phyloP scores from a whole-genome alignment of 2,329 filamentous ascomycete genomes.

The Colletotrichum zoysiae region DNA sequence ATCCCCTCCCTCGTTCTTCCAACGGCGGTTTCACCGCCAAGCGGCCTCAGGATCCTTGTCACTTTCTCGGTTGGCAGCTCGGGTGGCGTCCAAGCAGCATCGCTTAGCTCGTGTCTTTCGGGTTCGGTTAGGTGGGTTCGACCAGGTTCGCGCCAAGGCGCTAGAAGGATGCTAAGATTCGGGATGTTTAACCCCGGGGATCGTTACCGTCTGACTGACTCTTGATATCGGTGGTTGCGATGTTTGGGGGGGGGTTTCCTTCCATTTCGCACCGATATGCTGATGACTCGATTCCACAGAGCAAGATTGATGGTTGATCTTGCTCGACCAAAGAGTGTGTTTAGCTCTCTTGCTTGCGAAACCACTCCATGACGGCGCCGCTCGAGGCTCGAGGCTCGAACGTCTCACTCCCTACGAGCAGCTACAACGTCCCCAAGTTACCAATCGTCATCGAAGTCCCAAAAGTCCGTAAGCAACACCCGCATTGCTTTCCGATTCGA shows the following conservation, averaged over 20 bases:
- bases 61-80: slow-evolving; percentile 26
- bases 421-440: background rate
- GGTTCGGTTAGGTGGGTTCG: background rate
- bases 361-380: background rate
- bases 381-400: background rate
- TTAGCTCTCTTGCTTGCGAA: background rate
- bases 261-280: background rate
- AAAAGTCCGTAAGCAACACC: slow-evolving; percentile 3
- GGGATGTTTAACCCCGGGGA: background rate
- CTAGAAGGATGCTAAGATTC: slow-evolving; percentile 34
- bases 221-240: background rate
- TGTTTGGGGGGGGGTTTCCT: background rate
- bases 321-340: background rate
- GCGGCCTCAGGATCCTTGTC: background rate
- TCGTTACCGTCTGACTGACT: background rate
- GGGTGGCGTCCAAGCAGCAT: slow-evolving; percentile 16
- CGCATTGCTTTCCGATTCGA: slow-evolving; percentile 36
- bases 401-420: background rate
- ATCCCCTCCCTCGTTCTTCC: background rate
- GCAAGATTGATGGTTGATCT: too few relatives aligned
- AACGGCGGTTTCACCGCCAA: background rate
- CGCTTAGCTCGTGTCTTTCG: slow-evolving; percentile 39
- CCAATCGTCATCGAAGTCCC: slow-evolving; percentile 1
- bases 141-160: slow-evolving; percentile 27
- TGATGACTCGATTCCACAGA: background rate